Percentiles rank a stretch among this genome's conserved stretches.
phyloP scores from a whole-genome alignment of 2,329 filamentous ascomycete species.

The Colletotrichum spinosum region DNA sequence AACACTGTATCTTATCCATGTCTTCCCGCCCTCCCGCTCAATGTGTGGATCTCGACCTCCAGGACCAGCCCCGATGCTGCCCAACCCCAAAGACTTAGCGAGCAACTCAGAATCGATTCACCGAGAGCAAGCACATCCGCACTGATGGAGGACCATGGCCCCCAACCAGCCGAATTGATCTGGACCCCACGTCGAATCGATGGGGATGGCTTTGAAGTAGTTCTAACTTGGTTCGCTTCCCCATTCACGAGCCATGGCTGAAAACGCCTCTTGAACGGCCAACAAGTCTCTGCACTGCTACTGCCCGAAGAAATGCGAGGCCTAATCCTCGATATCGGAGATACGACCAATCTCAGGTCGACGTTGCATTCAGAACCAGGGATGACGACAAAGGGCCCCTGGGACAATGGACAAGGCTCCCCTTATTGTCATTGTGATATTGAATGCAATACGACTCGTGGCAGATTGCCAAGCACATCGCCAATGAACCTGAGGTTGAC shows the following conservation, averaged over 20 bases:
- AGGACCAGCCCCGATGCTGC: constrained; percentile 24
- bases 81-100: background rate
- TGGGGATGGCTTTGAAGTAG: constrained; percentile 10
- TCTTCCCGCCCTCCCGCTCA: constrained; percentile 35
- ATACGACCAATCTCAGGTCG: constrained; percentile 13
- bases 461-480: constrained; percentile 30
- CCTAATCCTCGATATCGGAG: constrained; percentile 4
- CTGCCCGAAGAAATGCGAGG: background rate
- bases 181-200: constrained; percentile 9
- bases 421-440: constrained; percentile 25
- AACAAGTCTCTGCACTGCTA: constrained; percentile 2
- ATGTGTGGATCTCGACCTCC: constrained; percentile 27
- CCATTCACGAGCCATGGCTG: background rate
- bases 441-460: constrained; percentile 28
- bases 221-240: too few relatives aligned
- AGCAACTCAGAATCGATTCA: too few relatives aligned
- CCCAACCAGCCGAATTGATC: background rate
- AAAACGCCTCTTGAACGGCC: background rate
- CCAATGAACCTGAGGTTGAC: constrained; percentile 14
- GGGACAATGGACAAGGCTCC: constrained; percentile 10
- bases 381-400: constrained; percentile 13
- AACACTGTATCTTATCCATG: constrained; percentile 35
- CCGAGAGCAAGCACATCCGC: background rate
- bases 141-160: background rate
- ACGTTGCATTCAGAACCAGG: constrained; percentile 24